phyloP scores from a whole-genome alignment of 192 early-diverging fungal species.

The Haplosporangium gracile region DNA sequence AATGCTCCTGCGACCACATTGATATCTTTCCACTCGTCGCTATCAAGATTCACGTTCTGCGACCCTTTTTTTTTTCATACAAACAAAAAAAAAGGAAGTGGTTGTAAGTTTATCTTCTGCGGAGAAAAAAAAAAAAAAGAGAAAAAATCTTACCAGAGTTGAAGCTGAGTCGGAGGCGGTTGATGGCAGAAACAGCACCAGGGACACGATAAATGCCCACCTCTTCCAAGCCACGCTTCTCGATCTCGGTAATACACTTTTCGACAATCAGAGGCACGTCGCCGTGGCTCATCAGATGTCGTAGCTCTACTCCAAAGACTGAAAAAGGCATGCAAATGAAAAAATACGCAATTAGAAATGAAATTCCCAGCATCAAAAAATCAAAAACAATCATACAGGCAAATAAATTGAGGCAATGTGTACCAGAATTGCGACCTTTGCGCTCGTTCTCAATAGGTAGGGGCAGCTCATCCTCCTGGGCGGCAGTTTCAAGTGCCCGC shows the following conservation, averaged over 20 bases:
- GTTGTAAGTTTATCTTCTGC: too few species aligned
- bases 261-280: conserved; percentile 73
- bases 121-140: too few species aligned
- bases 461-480: conserved; percentile 7
- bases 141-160: conserved; percentile 63
- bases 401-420: not conserved
- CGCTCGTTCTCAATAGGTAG: conserved; percentile 49
- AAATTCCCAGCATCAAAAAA: not conserved
- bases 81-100: too few species aligned
- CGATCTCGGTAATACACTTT: conserved; percentile 80
- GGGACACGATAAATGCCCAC: conserved; percentile 83
- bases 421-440: conserved; percentile 59
- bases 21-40: conserved; percentile 77
- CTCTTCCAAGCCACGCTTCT: conserved; percentile 70
- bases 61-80: conserved; percentile 2
- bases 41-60: conserved; percentile 67
- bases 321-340: not conserved
- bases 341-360: not conserved
- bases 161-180: conserved; percentile 69
- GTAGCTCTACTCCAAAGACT: conserved; percentile 74
- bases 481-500: not conserved
- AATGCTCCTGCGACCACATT: conserved; percentile 89
- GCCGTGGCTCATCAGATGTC: conserved; percentile 69
- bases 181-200: conserved; percentile 73
- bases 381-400: not conserved